These are phyloP conservation scores for Calonectria crousiana DNA, from an alignment of 2,329 filamentous ascomycete species.

Conservation along the genomic window DNA sequence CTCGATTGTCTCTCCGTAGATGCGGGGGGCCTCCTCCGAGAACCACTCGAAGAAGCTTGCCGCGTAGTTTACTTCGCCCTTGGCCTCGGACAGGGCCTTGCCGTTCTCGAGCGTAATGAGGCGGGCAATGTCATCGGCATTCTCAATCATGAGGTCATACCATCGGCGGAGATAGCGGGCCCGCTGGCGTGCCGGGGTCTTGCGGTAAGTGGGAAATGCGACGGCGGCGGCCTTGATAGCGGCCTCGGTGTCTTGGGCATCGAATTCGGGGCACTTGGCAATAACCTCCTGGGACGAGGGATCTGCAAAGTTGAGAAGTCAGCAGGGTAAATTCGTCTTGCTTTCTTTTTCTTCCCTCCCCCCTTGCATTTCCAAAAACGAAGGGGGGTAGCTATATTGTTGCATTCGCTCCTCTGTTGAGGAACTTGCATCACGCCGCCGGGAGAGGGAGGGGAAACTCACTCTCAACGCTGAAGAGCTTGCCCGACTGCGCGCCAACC, in stretches of 20 bases:
- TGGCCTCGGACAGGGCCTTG: constrained; percentile 73
- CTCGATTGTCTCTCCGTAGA: constrained; percentile 60
- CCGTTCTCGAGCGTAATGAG: constrained; percentile 80
- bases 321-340: neutral
- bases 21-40: constrained; percentile 71
- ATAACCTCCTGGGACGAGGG: constrained; percentile 78
- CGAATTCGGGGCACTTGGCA: constrained; percentile 79
- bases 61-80: constrained; percentile 69
- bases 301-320: constrained; percentile 58
- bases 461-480: constrained; percentile 80
- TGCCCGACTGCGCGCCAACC: constrained; percentile 76
- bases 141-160: constrained; percentile 76
- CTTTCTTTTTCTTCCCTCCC: neutral
- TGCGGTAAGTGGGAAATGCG: constrained; percentile 68
- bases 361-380: neutral
- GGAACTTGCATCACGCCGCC: neutral
- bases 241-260: constrained; percentile 73
- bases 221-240: constrained; percentile 78
- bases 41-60: constrained; percentile 75
- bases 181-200: constrained; percentile 70
- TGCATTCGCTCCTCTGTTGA: constrained; percentile 1
- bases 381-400: constrained; percentile 6
- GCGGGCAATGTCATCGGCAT: constrained; percentile 74
- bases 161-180: constrained; percentile 72
- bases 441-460: constrained; percentile 35